A percentile compares a stretch with the other conserved stretches of the same genome.
These are phyloP conservation scores for Mycosphaerella arachidis DNA, from an alignment of 2,329 filamentous ascomycete genomes.

Conservation along the genomic window DNA sequence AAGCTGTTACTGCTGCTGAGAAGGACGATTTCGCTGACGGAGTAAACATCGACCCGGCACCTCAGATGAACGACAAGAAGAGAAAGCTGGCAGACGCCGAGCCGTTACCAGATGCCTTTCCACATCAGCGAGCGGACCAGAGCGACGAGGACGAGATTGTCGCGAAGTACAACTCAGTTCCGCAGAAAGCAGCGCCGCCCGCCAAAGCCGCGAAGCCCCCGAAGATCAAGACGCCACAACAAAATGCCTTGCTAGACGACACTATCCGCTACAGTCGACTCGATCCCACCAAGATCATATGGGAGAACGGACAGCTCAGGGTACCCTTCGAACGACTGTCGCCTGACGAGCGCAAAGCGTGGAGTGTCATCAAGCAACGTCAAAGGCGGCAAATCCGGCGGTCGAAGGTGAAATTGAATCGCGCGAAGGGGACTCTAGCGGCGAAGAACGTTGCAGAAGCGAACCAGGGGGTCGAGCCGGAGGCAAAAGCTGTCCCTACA, in stretches of 20 bases:
- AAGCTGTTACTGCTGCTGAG: not conserved
- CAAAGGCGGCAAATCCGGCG: not conserved
- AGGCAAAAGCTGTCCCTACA: not conserved
- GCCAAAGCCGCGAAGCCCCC: not conserved
- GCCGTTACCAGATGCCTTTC: not conserved
- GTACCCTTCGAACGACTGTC: conserved; percentile 2
- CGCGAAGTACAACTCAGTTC: not conserved
- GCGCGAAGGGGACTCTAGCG: not conserved
- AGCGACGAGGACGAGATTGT: not conserved
- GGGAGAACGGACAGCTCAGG: conserved; percentile 3
- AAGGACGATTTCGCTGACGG: not conserved
- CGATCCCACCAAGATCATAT: conserved; percentile 2
- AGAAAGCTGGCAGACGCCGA: not conserved
- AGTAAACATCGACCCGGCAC: not conserved
- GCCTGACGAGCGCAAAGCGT: conserved; percentile 3
- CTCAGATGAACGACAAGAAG: not conserved
- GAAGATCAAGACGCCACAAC: not conserved
- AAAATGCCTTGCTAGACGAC: not conserved
- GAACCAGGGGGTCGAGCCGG: not conserved
- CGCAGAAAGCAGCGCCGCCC: not conserved
- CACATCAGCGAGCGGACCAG: not conserved
- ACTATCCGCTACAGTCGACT: conserved; percentile 2
- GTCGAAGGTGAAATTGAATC: not conserved
- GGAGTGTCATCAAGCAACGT: conserved; percentile 1
- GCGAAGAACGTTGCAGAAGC: not conserved